Evolutionary conservation across 768 basidiomycete genomes (phyloP).

Genomic region (Termitomyces sp.): DNA sequence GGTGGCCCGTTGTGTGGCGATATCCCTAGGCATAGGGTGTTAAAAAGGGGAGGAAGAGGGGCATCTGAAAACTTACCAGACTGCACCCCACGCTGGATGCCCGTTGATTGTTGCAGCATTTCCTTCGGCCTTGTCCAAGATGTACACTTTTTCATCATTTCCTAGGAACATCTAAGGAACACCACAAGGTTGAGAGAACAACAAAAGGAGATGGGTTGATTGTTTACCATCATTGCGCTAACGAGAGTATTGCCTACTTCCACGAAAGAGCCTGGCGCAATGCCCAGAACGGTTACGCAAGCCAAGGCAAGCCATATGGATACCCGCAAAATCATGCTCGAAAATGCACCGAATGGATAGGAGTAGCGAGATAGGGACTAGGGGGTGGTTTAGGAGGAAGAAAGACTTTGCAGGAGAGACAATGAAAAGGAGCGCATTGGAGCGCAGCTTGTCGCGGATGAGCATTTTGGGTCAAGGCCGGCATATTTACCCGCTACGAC

Average conservation of each 20-base stretch:
- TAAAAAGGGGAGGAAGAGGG: neutral
- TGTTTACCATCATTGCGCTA: constrained; percentile 47
- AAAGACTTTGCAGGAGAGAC: neutral
- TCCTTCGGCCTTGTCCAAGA: constrained; percentile 84
- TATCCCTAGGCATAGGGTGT: constrained; percentile 40
- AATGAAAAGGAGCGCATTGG: neutral
- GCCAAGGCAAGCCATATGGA: constrained; percentile 34
- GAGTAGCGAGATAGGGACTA: constrained; percentile 1
- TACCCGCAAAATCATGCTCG: constrained; percentile 1
- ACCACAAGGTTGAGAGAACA: neutral
- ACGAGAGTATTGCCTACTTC: constrained; percentile 40
- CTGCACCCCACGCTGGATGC: constrained; percentile 71
- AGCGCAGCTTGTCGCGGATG: constrained; percentile 3
- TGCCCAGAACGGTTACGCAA: constrained; percentile 24
- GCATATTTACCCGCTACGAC: neutral
- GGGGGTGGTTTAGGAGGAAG: constrained; percentile 1
- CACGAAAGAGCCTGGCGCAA: constrained; percentile 36
- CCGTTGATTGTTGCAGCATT: constrained; percentile 61
- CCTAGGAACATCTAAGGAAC: constrained; percentile 68
- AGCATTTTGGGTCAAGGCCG: neutral
- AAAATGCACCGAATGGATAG: neutral
- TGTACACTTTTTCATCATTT: constrained; percentile 75
- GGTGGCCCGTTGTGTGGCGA: constrained; percentile 49
- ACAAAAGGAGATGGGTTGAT: constrained; percentile 1
- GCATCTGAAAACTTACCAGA: constrained; percentile 39